phyloP scores from a whole-genome alignment of 2,329 filamentous ascomycete genomes.

The Scopulariopsis brevicaulis region DNA sequence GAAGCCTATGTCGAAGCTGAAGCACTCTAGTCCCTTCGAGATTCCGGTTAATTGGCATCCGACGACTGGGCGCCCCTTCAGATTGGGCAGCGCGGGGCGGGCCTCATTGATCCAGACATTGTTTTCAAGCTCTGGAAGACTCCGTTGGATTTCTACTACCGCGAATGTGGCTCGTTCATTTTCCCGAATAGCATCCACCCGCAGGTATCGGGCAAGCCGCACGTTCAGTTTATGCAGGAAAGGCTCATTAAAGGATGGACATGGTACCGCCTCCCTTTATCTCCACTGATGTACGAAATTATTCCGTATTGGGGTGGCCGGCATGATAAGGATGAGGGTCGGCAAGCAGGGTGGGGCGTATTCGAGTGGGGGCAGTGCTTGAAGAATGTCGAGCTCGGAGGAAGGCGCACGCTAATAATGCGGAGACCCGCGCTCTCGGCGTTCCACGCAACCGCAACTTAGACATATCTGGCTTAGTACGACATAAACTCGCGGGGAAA shows the following conservation, averaged over 20 bases:
- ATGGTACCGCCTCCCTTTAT: background rate
- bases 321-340: background rate
- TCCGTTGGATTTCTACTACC: background rate
- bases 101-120: background rate
- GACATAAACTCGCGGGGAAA: background rate
- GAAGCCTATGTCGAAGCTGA: background rate
- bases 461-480: background rate
- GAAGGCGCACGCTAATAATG: background rate
- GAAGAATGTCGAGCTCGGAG: background rate
- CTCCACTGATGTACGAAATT: background rate
- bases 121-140: background rate
- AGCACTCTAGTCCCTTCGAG: background rate
- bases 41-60: background rate
- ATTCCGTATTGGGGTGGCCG: background rate
- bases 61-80: background rate
- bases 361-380: background rate
- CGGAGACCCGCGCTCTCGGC: background rate
- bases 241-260: background rate
- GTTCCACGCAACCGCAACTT: background rate
- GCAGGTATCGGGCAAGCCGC: background rate
- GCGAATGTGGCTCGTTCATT: background rate
- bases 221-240: background rate
- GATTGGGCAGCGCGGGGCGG: background rate
- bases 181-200: background rate
- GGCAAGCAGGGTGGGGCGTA: background rate